Evolutionary conservation across 78 protist genomes (phyloP).

Genomic region (Dictyostelium brefeldianum): DNA sequence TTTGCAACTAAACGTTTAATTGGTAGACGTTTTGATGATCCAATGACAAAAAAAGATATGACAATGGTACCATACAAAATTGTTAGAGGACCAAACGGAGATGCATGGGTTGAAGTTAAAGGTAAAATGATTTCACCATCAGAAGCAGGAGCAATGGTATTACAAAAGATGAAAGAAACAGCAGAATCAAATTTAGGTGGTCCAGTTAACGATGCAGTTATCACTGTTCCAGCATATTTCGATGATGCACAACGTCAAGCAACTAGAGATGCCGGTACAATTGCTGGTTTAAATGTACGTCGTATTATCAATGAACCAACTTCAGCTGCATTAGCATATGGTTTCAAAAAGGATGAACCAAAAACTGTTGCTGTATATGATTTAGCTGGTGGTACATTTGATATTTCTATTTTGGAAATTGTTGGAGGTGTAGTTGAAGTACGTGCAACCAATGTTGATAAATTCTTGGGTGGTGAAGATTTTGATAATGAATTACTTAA

Average conservation of each 20-base stretch:
- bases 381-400: constrained; percentile 99
- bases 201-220: constrained; percentile 94
- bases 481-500: constrained; percentile 93
- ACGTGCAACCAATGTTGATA: constrained; percentile 97
- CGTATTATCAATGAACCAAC: constrained; percentile 99
- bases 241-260: constrained; percentile 95
- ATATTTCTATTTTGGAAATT: constrained; percentile 98
- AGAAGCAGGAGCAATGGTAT: constrained; percentile 98
- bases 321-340: constrained; percentile 97
- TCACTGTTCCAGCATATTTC: constrained; percentile 98
- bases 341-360: constrained; percentile 87
- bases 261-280: constrained; percentile 95
- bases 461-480: constrained; percentile 99
- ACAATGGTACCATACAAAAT: constrained; percentile 87
- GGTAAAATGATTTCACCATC: constrained; percentile 97
- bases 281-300: constrained; percentile 93
- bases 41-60: constrained; percentile 83
- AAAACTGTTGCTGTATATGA: constrained; percentile 96
- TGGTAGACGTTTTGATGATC: constrained; percentile 91
- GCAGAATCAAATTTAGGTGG: constrained; percentile 95
- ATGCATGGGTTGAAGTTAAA: constrained; percentile 96
- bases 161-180: constrained; percentile 98
- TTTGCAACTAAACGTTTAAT: constrained; percentile 96
- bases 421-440: constrained; percentile 99
- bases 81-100: constrained; percentile 92